Evolutionary conservation across 2,329 filamentous ascomycete species (phyloP), one percentile per base, ranked within the genome.

Genomic region (Trichoderma aggressivum): DNA sequence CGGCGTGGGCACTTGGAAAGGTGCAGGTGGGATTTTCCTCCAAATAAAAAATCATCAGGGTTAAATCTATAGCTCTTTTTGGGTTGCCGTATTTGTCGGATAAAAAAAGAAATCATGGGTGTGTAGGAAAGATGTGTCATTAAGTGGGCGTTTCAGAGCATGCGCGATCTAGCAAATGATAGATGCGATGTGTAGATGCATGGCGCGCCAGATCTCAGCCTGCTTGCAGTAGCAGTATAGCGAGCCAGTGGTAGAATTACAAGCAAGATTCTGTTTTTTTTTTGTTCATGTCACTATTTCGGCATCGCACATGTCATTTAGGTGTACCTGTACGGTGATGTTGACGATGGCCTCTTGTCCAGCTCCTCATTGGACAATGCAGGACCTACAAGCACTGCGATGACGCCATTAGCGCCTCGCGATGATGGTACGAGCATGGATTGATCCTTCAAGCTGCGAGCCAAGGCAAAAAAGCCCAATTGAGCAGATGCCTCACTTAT

Each of bases 1-100:
- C 90, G 2, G 87, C 88, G 6, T 98, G 92, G 90, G 83, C 90
- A 4, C 80, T 98, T 72, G 92, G 94, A 36, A 91, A 89, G 77
- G 84, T 98, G 73, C 91, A 97, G 79, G 88, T 94, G 59, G 94
- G 92, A 79, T 97, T 98, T 82, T 82, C 84, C 47, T 81, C 81
- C 53, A 86, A 83, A 79, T 77, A 75, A 78, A 78, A 47, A 39
- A 28, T 24, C 72, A 76, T 71, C 73, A 72, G 74, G 72, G 30
- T 58, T 74, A 7, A 53, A 58, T 53, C 36, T 32, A 50, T 64
- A 39, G 53, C 32, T 36, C 28, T 43, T 36, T 28, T 53, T 55
- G 56, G 50, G 55, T 60, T 66, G 28, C 26, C 70, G 47, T 60
- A 64, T 67, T 60, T 61, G 39, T 53, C 70, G 50, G 47, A 39